Percentiles rank a stretch among this genome's conserved stretches.
These are phyloP conservation scores for Nematodospora anomalae DNA, from an alignment of 1,139 yeast genomes.

Conservation along the genomic window DNA sequence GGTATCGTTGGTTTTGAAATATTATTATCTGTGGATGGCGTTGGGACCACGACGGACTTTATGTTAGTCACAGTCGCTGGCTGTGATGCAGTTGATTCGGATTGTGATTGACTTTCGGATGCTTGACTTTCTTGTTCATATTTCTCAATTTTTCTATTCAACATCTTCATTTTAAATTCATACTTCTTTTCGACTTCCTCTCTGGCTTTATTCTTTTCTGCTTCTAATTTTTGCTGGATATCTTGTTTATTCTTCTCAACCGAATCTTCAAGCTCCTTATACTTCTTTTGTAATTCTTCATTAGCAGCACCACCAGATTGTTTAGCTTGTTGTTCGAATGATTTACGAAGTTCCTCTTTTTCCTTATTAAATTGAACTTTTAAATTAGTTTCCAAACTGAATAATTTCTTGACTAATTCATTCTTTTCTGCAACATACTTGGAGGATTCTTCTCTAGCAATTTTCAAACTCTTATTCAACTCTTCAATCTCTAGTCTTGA, in stretches of 20 bases:
- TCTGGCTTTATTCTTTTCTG: conserved; percentile 31
- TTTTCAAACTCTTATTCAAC: conserved; percentile 15
- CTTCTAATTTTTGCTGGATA: conserved; percentile 30
- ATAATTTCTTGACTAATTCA: conserved; percentile 14
- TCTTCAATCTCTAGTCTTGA: conserved; percentile 14
- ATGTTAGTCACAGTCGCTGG: conserved; percentile 7
- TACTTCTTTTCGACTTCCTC: conserved; percentile 40
- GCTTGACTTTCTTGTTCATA: conserved; percentile 20
- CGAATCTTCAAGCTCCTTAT: conserved; percentile 21
- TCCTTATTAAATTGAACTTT: conserved; percentile 19
- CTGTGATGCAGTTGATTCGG: too few relatives aligned
- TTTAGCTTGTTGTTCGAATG: conserved; percentile 19
- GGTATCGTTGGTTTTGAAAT: conserved; percentile 1
- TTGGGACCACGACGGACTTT: conserved; percentile 3
- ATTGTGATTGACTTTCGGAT: neutral
- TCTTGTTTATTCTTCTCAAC: conserved; percentile 20
- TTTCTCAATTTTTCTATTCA: conserved; percentile 43
- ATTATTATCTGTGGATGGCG: neutral
- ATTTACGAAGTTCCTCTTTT: conserved; percentile 16
- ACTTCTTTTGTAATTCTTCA: conserved; percentile 18
- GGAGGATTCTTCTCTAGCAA: conserved; percentile 12
- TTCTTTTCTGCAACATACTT: conserved; percentile 17
- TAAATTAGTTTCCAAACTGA: conserved; percentile 14
- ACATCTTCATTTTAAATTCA: conserved; percentile 43
- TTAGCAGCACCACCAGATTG: conserved; percentile 3